These are phyloP conservation scores for Phytophthora melonis DNA, from an alignment of 352 stramenopile genomes.

Conservation along the genomic window DNA sequence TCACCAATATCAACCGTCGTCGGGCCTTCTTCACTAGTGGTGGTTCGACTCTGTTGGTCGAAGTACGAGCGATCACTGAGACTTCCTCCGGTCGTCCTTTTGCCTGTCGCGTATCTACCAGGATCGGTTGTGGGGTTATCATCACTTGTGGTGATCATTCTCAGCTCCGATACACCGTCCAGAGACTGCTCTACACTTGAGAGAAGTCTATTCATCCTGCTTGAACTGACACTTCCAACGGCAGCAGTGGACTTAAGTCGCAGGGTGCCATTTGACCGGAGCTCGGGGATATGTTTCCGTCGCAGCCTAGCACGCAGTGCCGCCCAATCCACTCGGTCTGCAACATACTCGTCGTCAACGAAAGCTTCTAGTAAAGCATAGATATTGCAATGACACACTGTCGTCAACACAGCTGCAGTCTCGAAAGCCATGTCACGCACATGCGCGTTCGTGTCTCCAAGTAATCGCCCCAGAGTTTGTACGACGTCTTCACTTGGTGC, in stretches of 20 bases:
- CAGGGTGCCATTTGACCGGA: constrained; percentile 51
- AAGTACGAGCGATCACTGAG: constrained; percentile 62
- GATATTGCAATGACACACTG: constrained; percentile 49
- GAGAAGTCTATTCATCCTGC: constrained; percentile 6
- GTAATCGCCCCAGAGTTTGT: constrained; percentile 48
- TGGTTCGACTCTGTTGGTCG: constrained; percentile 15
- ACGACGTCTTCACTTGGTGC: constrained; percentile 37
- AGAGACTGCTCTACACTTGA: constrained; percentile 48
- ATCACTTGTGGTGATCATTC: constrained; percentile 37
- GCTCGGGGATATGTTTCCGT: constrained; percentile 42
- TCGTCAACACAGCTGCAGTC: constrained; percentile 44
- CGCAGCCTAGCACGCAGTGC: constrained; percentile 48
- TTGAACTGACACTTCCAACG: not conserved
- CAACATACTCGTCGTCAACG: constrained; percentile 64
- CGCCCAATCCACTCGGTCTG: constrained; percentile 64
- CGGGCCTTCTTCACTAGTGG: constrained; percentile 5
- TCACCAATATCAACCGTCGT: constrained; percentile 48
- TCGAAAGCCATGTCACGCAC: constrained; percentile 64
- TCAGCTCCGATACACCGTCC: constrained; percentile 50
- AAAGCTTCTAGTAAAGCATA: constrained; percentile 51
- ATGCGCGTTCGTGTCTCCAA: constrained; percentile 56
- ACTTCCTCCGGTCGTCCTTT: constrained; percentile 27
- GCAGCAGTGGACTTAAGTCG: constrained; percentile 9
- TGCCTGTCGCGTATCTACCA: constrained; percentile 2
- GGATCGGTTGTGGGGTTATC: constrained; percentile 6